Evolutionary conservation across 495 filamentous ascomycete species (phyloP).

Genomic region (Penicillium coffeae): DNA sequence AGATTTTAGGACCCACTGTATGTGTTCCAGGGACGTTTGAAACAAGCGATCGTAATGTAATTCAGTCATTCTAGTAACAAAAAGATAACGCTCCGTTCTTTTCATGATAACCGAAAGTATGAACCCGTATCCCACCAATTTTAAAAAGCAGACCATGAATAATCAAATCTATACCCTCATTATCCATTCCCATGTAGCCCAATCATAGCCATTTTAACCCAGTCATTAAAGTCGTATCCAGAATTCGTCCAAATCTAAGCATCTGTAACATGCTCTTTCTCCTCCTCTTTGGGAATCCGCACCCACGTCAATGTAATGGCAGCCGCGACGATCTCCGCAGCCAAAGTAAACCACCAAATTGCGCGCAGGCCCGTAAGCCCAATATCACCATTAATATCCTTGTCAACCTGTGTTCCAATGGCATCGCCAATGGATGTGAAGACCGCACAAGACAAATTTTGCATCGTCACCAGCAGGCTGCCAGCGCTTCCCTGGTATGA

Average conservation of each 20-base stretch:
- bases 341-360: conserved; percentile 49
- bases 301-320: conserved; percentile 39
- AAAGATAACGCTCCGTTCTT: too few relatives aligned
- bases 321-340: conserved; percentile 32
- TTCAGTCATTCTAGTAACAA: too few relatives aligned
- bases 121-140: background rate
- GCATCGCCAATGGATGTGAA: conserved; percentile 43
- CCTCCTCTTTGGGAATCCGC: conserved; percentile 45
- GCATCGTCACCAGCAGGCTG: conserved; percentile 32
- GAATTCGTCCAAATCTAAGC: background rate
- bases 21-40: background rate
- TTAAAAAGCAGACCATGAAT: background rate
- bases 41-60: too few relatives aligned
- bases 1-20: background rate
- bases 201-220: background rate
- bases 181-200: background rate
- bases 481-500: conserved; percentile 35
- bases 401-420: conserved; percentile 40
- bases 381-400: conserved; percentile 30
- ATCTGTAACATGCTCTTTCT: conserved; percentile 47
- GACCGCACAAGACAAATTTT: conserved; percentile 37
- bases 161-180: background rate
- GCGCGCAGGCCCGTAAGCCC: conserved; percentile 40
- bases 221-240: background rate
- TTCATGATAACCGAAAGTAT: too few relatives aligned